Base-by-base conservation (phyloP, 129 eudicot species). In the Glebionis coronaria region DNA sequence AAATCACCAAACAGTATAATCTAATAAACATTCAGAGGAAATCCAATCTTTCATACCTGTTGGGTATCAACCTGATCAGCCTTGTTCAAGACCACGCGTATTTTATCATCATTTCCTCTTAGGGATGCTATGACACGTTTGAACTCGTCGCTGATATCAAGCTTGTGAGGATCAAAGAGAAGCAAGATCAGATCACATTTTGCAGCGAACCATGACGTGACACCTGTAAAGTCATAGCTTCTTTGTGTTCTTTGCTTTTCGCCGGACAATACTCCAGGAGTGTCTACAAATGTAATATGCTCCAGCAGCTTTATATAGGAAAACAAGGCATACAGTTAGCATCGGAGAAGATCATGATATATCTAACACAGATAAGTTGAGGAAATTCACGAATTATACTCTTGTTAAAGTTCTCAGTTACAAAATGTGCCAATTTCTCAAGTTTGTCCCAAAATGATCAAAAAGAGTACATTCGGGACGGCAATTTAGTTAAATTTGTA, bases 51-150 rank as follows among this genome's bases (percentile, higher is more conserved):
- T 35, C 73, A 57, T 84, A 88, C 98, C 74, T 93, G 99, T 64
- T 93, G 97, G 64, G 97, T 89, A 81, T 93, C 99, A 49, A 93
- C 93, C 86, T 93, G 99, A 70, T 93, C 99, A 29, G 97, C 99
- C 74, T 94, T 94, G 77, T 94, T 94, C 80, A 94, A 75, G 55
- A 94, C 97, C 74, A 94, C 97, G 1, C 99, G 88, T 82, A 90
- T n/a, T n/a, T n/a, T n/a, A n/a, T n/a, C n/a, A n/a, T n/a, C n/a
- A n/a, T n/a, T n/a, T n/a, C n/a, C n/a, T n/a, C n/a, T n/a, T n/a
- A n/a, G n/a, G n/a, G n/a, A n/a, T n/a, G n/a, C n/a, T n/a, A n/a
- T n/a, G n/a, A n/a, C n/a, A n/a, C n/a, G n/a, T n/a, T n/a, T n/a
- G n/a, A n/a, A n/a, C n/a, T n/a, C n/a, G n/a, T n/a, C n/a, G n/a